Evolutionary conservation across 768 basidiomycete species (phyloP).

Genomic region (Suillus lakei): DNA sequence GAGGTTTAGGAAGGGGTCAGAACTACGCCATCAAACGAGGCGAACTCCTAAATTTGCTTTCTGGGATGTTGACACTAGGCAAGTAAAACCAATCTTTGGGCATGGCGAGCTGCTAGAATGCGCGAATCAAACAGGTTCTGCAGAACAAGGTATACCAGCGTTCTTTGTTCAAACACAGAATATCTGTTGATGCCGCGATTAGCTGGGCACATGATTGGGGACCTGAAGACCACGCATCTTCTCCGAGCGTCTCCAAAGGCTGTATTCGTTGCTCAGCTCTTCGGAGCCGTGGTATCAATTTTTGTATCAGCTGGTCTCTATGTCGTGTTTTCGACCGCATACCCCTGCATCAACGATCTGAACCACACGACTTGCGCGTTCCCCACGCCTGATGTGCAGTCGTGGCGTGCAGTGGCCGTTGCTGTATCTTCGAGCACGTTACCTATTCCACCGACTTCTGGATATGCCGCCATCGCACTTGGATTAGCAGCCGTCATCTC

Average conservation of each 20-base stretch:
- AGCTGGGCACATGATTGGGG: slow-evolving; percentile 64
- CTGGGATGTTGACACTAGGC: slow-evolving; percentile 10
- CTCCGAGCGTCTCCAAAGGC: slow-evolving; percentile 61
- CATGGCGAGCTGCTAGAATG: background rate
- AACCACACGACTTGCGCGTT: slow-evolving; percentile 7
- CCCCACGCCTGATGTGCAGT: slow-evolving; percentile 8
- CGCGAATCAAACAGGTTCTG: background rate
- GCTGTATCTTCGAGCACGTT: slow-evolving; percentile 15
- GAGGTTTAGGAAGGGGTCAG: slow-evolving; percentile 57
- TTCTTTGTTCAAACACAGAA: background rate
- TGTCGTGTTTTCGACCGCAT: slow-evolving; percentile 61
- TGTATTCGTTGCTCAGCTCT: slow-evolving; percentile 64
- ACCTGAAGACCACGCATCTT: slow-evolving; percentile 67
- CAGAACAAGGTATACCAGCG: background rate
- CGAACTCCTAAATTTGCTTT: slow-evolving; percentile 6
- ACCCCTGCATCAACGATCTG: slow-evolving; percentile 51
- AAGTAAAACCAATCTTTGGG: background rate
- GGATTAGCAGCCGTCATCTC: slow-evolving; percentile 48
- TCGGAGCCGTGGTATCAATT: slow-evolving; percentile 56
- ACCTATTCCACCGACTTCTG: slow-evolving; percentile 53
- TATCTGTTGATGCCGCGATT: background rate
- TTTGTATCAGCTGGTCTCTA: slow-evolving; percentile 61
- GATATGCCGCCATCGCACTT: slow-evolving; percentile 59
- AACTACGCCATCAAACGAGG: slow-evolving; percentile 16
- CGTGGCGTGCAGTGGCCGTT: slow-evolving; percentile 11